A percentile compares a stretch with the other conserved stretches of the same genome.
These are phyloP conservation scores for Trichosporon ovoides DNA, from an alignment of 1,284 basidiomycete species.

Conservation along the genomic window DNA sequence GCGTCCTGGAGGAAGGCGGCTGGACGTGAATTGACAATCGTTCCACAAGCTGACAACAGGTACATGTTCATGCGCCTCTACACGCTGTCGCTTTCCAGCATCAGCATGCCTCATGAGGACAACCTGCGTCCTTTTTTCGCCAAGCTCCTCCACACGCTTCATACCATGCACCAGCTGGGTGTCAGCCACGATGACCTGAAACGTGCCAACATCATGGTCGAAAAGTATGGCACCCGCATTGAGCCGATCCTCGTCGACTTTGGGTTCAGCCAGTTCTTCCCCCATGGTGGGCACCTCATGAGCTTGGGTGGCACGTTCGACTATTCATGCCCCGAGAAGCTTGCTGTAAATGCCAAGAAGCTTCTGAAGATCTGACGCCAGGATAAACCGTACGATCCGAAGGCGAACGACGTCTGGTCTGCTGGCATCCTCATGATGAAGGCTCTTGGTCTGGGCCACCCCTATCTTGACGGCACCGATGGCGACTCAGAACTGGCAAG, in stretches of 20 bases:
- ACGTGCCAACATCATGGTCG: constrained; percentile 40
- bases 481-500: constrained; percentile 27
- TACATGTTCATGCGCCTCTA: constrained; percentile 42
- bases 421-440: constrained; percentile 43
- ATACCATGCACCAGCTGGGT: constrained; percentile 38
- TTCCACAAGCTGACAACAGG: constrained; percentile 17
- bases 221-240: neutral
- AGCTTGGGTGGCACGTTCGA: constrained; percentile 45
- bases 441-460: constrained; percentile 34
- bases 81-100: constrained; percentile 6
- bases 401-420: constrained; percentile 44
- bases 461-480: constrained; percentile 24
- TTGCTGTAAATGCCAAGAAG: constrained; percentile 30
- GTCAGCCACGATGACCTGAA: constrained; percentile 48
- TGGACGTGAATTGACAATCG: constrained; percentile 40
- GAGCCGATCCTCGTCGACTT: constrained; percentile 41
- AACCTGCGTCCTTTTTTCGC: constrained; percentile 37
- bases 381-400: constrained; percentile 35
- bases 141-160: constrained; percentile 32
- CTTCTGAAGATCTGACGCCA: constrained; percentile 15
- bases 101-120: neutral
- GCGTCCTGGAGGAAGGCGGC: constrained; percentile 40
- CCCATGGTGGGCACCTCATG: constrained; percentile 23
- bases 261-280: constrained; percentile 44
- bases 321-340: constrained; percentile 46